Percentiles rank a stretch among this genome's conserved stretches.
Evolutionary conservation across 768 basidiomycete genomes (phyloP).

Genomic region (Termitomyces sp.): DNA sequence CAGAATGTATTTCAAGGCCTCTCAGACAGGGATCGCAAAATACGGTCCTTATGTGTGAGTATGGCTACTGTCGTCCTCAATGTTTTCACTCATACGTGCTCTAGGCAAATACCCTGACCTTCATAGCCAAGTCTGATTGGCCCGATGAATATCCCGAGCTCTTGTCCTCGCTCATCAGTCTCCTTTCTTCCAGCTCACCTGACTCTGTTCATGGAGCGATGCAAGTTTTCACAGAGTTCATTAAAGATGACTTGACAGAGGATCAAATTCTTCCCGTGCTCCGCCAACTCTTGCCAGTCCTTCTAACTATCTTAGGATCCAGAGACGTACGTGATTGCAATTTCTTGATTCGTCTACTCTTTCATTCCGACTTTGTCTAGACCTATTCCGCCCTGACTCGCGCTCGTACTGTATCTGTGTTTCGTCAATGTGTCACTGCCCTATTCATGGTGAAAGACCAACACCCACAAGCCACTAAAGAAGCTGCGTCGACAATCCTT

Average conservation of each 20-base stretch:
- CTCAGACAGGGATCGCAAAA: slow-evolving; percentile 83
- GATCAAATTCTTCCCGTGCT: slow-evolving; percentile 93
- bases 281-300: slow-evolving; percentile 83
- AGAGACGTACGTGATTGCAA: slow-evolving; percentile 49
- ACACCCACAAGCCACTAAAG: slow-evolving; percentile 82
- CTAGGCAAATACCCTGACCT: slow-evolving; percentile 85
- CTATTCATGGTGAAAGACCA: slow-evolving; percentile 96
- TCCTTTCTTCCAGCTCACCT: slow-evolving; percentile 72
- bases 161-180: slow-evolving; percentile 68
- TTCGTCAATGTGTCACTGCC: slow-evolving; percentile 85
- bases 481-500: slow-evolving; percentile 76
- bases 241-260: slow-evolving; percentile 88
- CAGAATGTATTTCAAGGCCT: slow-evolving; percentile 76
- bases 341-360: not conserved
- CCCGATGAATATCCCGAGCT: slow-evolving; percentile 95
- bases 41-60: slow-evolving; percentile 79
- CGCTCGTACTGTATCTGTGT: slow-evolving; percentile 82
- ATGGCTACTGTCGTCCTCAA: not conserved
- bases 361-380: slow-evolving; percentile 26
- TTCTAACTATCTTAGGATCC: slow-evolving; percentile 77
- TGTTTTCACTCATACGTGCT: not conserved
- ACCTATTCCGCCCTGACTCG: slow-evolving; percentile 79
- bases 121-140: slow-evolving; percentile 91
- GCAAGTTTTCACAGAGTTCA: slow-evolving; percentile 94
- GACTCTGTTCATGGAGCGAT: slow-evolving; percentile 91